Conservation (phyloP, 306 rosid species). For the Hippophae tibetana region DNA sequence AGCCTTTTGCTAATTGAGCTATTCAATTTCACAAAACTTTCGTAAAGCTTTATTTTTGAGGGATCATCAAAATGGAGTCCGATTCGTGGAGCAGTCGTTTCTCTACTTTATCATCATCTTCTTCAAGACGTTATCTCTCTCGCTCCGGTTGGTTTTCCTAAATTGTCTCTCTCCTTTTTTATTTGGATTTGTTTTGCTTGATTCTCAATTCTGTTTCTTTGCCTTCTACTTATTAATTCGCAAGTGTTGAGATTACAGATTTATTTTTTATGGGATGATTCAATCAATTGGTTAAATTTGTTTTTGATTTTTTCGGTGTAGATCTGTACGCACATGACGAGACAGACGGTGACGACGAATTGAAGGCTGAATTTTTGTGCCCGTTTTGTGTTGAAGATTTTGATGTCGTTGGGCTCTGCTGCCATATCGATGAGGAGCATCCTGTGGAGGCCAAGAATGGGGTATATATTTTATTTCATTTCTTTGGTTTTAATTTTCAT, state of each 20-base stretch:
- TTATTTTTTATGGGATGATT: no score
- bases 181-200: no score
- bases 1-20: background rate
- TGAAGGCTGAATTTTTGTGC: conserved; percentile 54
- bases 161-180: background rate
- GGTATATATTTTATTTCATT: conserved; percentile 21
- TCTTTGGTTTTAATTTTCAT: background rate
- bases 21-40: background rate
- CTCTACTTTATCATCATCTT: conserved; percentile 1
- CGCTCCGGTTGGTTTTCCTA: conserved; percentile 46
- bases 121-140: conserved; percentile 45
- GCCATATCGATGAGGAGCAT: conserved; percentile 60
- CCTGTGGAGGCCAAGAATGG: conserved; percentile 63
- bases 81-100: conserved; percentile 46
- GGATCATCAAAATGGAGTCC: conserved; percentile 40
- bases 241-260: no score
- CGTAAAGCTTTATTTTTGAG: background rate
- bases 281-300: background rate
- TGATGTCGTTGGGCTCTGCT: no score
- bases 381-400: conserved; percentile 42
- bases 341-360: conserved; percentile 43
- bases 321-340: conserved; percentile 59
- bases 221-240: no score
- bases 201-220: no score
- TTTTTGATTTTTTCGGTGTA: conserved; percentile 8